Evolutionary conservation across 306 rosid genomes (phyloP).

Genomic region (Citrullus amarus): DNA sequence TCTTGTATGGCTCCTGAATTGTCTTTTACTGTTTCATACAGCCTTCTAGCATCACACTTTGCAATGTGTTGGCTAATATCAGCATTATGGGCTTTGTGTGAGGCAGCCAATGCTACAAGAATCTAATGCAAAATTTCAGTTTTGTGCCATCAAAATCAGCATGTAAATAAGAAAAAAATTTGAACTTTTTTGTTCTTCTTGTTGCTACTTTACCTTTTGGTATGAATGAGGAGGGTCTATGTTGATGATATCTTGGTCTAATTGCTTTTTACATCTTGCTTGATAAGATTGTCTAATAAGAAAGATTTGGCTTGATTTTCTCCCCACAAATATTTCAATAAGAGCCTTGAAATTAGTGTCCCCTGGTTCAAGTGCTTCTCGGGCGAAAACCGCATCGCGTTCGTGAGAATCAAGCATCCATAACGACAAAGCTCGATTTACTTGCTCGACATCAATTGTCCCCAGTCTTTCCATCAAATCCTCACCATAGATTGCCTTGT

Average conservation of each 20-base stretch:
- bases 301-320: constrained; percentile 61
- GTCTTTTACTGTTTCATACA: constrained; percentile 54
- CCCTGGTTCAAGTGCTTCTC: constrained; percentile 41
- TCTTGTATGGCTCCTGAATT: constrained; percentile 33
- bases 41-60: constrained; percentile 63
- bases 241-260: constrained; percentile 57
- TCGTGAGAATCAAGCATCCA: constrained; percentile 63
- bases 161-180: neutral
- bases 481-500: constrained; percentile 44
- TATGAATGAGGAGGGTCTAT: constrained; percentile 58
- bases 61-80: constrained; percentile 56
- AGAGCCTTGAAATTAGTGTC: constrained; percentile 40
- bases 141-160: neutral
- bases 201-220: constrained; percentile 38
- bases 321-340: constrained; percentile 43
- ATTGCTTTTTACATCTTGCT: constrained; percentile 29
- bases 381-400: constrained; percentile 36
- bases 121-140: constrained; percentile 27
- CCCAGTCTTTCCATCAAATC: constrained; percentile 32
- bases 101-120: constrained; percentile 56
- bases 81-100: constrained; percentile 60
- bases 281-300: constrained; percentile 51
- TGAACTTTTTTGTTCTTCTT: neutral
- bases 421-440: constrained; percentile 28
- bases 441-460: neutral